Evolutionary conservation across 2,329 filamentous ascomycete genomes (phyloP), one percentile per base, ranked within the genome.

Genomic region (Colletotrichum tofieldiae): DNA sequence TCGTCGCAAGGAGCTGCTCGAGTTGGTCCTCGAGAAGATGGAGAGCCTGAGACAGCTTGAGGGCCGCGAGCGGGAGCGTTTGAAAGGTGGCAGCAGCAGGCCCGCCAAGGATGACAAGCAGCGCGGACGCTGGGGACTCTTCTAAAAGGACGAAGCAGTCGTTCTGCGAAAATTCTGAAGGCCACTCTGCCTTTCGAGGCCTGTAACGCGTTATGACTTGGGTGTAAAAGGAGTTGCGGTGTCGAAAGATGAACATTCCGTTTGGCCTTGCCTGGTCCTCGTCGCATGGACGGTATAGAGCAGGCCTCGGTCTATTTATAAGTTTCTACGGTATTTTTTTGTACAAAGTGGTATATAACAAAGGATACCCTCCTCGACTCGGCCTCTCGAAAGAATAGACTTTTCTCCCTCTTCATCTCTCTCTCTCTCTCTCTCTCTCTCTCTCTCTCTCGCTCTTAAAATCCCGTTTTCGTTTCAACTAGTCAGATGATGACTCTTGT

Each of bases 21-120:
- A 99, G 84, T 86, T 98, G 67, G 96, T 98, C 6, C 86, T 99
- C 39, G 93, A 94, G 80, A 98, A 99, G 87, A 98, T 99, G 90
- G 95, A 98, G 81, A 93, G 94, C 70, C 83, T 99, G 77, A 88
- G 94, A 71, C 93, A 95, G 78, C 86, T 99, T 11, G 95, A 98
- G 78, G 92, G 92, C 12, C 86, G 93, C 65, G 92, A 93, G 75
- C 90, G 91, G 78, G 86, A 90, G 39, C 84, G 86, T 26, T 79
- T 77, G 61, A 77, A 78, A 65, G 75, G 67, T 37, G 70, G 74
- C 52, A 77, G 79, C 29, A 66, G 68, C 29, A 79, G 81, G 60
- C 32, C 66, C 32, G 85, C 84, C 75, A 82, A 84, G 60, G 78
- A 80, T 32, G 80, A 81, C 55, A 86, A 85, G 76, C 82, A 84